Conservation (phyloP, 2,329 filamentous ascomycete genomes). For the Arthroderma sp. region DNA sequence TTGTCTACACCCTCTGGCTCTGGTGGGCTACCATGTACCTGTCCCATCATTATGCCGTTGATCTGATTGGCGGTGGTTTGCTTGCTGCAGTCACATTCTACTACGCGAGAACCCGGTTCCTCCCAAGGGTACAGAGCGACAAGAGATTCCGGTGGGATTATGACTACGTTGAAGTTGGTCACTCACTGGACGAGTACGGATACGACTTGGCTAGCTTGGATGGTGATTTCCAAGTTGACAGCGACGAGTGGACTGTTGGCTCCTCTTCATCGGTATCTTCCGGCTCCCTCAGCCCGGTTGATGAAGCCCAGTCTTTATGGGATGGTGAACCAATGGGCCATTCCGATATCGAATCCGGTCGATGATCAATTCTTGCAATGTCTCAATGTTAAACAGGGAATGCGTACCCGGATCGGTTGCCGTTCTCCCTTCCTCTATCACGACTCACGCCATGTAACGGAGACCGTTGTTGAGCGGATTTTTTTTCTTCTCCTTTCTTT, state of each 20-base stretch:
- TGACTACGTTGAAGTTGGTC: conserved; percentile 78
- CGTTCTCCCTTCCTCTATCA: too few species aligned
- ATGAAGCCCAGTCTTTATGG: conserved; percentile 40
- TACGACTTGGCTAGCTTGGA: conserved; percentile 46
- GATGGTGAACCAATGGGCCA: conserved; percentile 28
- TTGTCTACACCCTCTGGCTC: conserved; percentile 78
- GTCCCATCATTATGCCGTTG: conserved; percentile 91
- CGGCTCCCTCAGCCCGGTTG: conserved; percentile 48
- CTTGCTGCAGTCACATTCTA: conserved; percentile 69
- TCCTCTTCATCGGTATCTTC: conserved; percentile 66
- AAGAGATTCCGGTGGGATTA: conserved; percentile 92
- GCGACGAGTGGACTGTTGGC: conserved; percentile 81
- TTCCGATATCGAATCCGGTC: conserved; percentile 28
- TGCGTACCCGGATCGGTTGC: too few species aligned
- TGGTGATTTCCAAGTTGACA: conserved; percentile 48
- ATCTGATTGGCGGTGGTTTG: conserved; percentile 74
- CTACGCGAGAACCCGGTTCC: conserved; percentile 62
- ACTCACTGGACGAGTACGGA: conserved; percentile 39
- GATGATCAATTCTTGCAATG: conserved; percentile 13
- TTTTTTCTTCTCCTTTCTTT: neutral
- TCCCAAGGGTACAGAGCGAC: conserved; percentile 69
- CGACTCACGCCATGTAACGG: too few species aligned
- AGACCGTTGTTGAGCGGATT: too few species aligned
- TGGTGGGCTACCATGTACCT: conserved; percentile 99
- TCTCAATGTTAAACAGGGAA: neutral